These are phyloP conservation scores for Pisolithus tinctorius DNA, from an alignment of 768 basidiomycete genomes.

Conservation along the genomic window DNA sequence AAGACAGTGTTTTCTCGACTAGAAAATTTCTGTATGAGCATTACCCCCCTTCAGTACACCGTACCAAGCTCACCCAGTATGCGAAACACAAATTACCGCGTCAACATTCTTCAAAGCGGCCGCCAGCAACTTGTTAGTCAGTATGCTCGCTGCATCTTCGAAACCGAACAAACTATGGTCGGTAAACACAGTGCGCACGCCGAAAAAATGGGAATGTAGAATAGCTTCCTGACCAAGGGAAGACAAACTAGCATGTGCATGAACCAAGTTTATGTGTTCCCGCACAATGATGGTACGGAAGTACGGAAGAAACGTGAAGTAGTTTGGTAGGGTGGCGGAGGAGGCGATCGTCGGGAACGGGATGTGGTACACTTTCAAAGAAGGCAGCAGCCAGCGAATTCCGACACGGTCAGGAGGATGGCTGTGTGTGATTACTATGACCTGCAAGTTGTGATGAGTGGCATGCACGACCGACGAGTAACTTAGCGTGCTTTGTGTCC, in stretches of 20 bases:
- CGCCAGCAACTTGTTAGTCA: conserved; percentile 92
- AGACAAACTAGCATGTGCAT: conserved; percentile 88
- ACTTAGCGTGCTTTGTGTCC: conserved; percentile 67
- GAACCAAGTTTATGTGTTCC: conserved; percentile 81
- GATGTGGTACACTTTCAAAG: conserved; percentile 90
- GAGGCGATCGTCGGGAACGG: conserved; percentile 86
- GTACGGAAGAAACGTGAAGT: conserved; percentile 88
- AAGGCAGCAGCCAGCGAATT: conserved; percentile 80
- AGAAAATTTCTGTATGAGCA: background rate
- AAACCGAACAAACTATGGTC: conserved; percentile 97
- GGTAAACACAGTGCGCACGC: conserved; percentile 88
- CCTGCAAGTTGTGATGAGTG: conserved; percentile 36
- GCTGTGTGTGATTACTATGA: conserved; percentile 92
- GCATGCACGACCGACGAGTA: background rate
- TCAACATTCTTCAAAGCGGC: conserved; percentile 87
- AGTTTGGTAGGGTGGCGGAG: conserved; percentile 91
- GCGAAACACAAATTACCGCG: conserved; percentile 91
- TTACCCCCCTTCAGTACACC: background rate
- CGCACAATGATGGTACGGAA: conserved; percentile 82
- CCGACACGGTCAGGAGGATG: conserved; percentile 83
- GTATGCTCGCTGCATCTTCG: conserved; percentile 92
- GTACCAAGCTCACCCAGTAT: conserved; percentile 67
- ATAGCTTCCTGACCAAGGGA: conserved; percentile 91
- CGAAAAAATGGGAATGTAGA: conserved; percentile 80
- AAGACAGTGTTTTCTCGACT: conserved; percentile 98